Base-by-base conservation (phyloP, 495 filamentous ascomycete species). In the Amphirosellinia nigrospora region DNA sequence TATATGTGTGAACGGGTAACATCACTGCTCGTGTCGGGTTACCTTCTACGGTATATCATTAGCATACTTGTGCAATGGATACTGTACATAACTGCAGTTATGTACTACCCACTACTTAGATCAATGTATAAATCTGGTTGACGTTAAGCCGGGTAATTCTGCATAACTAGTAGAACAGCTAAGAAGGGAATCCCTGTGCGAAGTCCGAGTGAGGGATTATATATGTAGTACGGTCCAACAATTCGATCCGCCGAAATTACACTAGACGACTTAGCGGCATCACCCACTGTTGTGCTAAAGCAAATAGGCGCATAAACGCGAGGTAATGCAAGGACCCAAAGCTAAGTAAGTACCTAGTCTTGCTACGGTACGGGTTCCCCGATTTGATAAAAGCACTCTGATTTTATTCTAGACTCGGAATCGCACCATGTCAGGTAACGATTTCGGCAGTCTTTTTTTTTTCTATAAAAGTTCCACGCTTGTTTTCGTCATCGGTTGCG, bases 91-190 rank as follows among this genome's bases (percentile, higher is more conserved):
- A n/a, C n/a, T n/a, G n/a, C n/a, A n/a, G n/a, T n/a, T 11, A 16
- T 16, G 2, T 45, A 5, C 41, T 10, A 16, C 19, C 11, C 19
- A 45, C 41, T 45, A 3, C 41, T n/a, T n/a, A 45, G 15, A 45
- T 19, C 48, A 4, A 36, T 0, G 53, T 16, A 36, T 56, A 56
- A 56, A 21, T 55, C 15, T 16, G 8, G 9, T 16, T 60, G 30
- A 21, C 56, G 26, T 1, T 60, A 8, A 34, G 56, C 23, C 28
- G 23, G 21, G 19, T 26, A 0, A n/a, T n/a, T n/a, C n/a, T 60
- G 56, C 56, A 60, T 60, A 38, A 23, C 32, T 60, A 21, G 56
- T 60, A 36, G 39, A 60, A 60, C 56, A 36, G 19, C 56, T 60
- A 60, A 60, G 28, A 60, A 38, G 34, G 48, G 8, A 52, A 15